Percentiles rank a stretch among this genome's conserved stretches.
Evolutionary conservation across 805 yeast genomes (phyloP).

Genomic region (Metschnikowia amazonensis): DNA sequence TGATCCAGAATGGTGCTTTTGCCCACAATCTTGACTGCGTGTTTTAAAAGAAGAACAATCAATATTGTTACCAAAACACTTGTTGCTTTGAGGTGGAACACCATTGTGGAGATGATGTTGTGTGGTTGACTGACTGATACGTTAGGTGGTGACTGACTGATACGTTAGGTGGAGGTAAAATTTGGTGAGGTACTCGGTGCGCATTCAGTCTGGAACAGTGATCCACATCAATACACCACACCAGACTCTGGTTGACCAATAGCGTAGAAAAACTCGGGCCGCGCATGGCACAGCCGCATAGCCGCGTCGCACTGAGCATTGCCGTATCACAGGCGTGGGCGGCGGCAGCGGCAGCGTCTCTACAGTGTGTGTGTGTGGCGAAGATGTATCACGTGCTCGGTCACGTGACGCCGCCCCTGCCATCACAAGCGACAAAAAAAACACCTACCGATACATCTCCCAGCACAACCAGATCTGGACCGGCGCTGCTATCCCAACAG

Average conservation of each 20-base stretch:
- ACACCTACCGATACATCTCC: background rate
- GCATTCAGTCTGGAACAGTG: background rate
- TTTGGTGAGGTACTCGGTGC: background rate
- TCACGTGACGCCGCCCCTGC: slow-evolving; percentile 5
- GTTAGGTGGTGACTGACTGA: background rate
- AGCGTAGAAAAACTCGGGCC: too few species aligned
- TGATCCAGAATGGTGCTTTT: slow-evolving; percentile 27
- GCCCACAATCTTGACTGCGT: slow-evolving; percentile 36
- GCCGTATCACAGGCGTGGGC: too few species aligned
- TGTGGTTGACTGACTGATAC: background rate
- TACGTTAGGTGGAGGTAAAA: background rate
- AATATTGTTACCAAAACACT: slow-evolving; percentile 36
- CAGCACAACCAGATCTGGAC: background rate
- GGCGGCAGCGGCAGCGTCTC: too few species aligned
- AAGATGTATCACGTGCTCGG: too few species aligned
- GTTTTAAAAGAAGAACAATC: slow-evolving; percentile 16
- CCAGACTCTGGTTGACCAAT: too few species aligned
- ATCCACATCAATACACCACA: background rate
- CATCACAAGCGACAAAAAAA: slow-evolving; percentile 7
- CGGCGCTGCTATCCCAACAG: background rate
- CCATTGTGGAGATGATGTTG: background rate
- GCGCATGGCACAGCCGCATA: too few species aligned
- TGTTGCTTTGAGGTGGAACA: slow-evolving; percentile 31
- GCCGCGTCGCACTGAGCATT: too few species aligned
- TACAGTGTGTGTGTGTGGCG: too few species aligned